Evolutionary conservation across 805 yeast genomes (phyloP), one percentile per base, ranked within the genome.

Genomic region (Suhomyces faveliae): DNA sequence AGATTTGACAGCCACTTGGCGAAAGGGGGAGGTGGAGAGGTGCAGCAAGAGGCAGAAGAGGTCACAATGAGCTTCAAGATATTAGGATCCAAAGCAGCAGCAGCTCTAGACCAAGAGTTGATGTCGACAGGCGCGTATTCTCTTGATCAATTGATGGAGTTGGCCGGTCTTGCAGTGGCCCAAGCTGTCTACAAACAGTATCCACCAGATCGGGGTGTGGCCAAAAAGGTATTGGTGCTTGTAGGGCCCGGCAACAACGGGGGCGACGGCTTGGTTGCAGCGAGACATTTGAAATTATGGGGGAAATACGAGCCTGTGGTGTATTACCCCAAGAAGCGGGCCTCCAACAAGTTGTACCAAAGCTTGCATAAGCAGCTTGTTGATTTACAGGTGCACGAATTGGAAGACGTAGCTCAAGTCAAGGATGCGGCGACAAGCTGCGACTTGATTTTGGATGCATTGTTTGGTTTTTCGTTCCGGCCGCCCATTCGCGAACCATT

Each of bases 181-280:
- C 88, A 89, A 58, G 88, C 96, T 0, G 78, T 91, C 2, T 82
- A 80, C 59, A 78, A 74, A 43, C 75, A 83, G 29, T 88, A 78
- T 55, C 95, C 96, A 2, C 83, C 83, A 0, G 39, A 46, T 6
- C 19, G 23, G n/a, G 13, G 10, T 2, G 13, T n/a, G 11, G 21
- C 33, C 4, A 27, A n/a, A 11, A 57, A 62, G 37, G 84, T 90
- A 1, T 68, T 91, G 37, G 78, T 94, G 1, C 71, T 94, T 4
- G 89, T 85, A 9, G 99, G 99, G 0, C 98, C 98, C 0, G 99
- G 99, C 1, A 94, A 94, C 61, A 94, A 94, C 61, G 92, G 96
- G 1, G 99, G 98, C 2, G 99, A 94, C 67, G 99, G 98, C 0
- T 70, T 94, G 11, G 99, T 94, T 1, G 96, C 97, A 23, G 96